Percentiles rank a stretch among this genome's conserved stretches.
Conservation (phyloP, 2,329 filamentous ascomycete genomes). For the Coniosporium tulheliwenetii region DNA sequence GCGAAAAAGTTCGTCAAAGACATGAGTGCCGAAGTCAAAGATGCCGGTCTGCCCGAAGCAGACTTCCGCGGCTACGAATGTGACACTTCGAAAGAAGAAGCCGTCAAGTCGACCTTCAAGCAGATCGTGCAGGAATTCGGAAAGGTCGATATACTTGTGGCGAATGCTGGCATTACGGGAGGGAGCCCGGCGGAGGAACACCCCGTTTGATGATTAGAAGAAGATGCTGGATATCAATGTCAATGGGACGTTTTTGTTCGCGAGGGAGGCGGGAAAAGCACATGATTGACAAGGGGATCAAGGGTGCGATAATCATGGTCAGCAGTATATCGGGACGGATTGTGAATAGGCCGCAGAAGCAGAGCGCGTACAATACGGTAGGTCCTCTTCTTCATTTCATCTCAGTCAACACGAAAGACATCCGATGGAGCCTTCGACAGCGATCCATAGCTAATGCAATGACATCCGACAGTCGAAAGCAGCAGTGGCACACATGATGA, state of each 20-base stretch:
- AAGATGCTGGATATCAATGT: constrained; percentile 21
- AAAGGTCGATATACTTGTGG: constrained; percentile 22
- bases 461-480: constrained; percentile 7
- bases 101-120: constrained; percentile 19
- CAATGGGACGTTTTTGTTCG: constrained; percentile 21
- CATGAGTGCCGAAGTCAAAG: constrained; percentile 13
- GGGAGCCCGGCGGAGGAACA: constrained; percentile 19
- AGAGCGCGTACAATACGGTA: constrained; percentile 21
- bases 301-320: constrained; percentile 11
- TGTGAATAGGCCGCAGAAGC: constrained; percentile 20
- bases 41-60: constrained; percentile 8
- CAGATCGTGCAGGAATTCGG: constrained; percentile 18
- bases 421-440: background rate
- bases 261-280: constrained; percentile 19
- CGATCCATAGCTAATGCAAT: background rate
- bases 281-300: constrained; percentile 17
- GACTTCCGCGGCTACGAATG: constrained; percentile 22
- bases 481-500: constrained; percentile 9
- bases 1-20: constrained; percentile 13
- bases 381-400: constrained; percentile 2
- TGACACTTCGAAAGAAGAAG: constrained; percentile 21
- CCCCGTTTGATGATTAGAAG: constrained; percentile 15
- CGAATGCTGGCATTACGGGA: constrained; percentile 23
- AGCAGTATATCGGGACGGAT: constrained; percentile 15
- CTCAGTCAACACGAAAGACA: background rate